Base-by-base conservation (phyloP, 2,329 filamentous ascomycete genomes). In the Talaromyces sp. region DNA sequence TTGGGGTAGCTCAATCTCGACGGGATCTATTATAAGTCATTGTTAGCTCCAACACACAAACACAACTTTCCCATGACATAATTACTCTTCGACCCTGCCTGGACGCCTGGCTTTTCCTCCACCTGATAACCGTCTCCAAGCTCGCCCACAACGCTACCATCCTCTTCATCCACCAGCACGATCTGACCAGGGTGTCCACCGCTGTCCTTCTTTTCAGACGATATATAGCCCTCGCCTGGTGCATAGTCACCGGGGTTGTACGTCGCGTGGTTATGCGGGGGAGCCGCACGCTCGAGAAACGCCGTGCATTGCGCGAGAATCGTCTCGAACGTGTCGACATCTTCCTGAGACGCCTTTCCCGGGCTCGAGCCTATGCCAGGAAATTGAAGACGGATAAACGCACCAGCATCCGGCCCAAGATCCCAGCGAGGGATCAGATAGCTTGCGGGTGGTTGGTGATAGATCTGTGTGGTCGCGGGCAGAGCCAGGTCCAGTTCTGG, bases 341-440 rank as follows among this genome's bases (percentile, higher is more conserved):
- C 93, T 73, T 98, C 93, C 74, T 97, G 92, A 1, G 90, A 84
- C 27, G 90, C 88, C 35, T 84, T 81, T 35, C 72, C 73, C 9
- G 80, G 73, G 0, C 90, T 87, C 62, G 81, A 86, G 21, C 90
- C 90, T 26, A 89, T 79, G 2, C 82, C 73, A 0, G 93, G 93
- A 67, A 99, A 98, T 72, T 97, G 89, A 71, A 99, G 91, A 59
- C 92, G 85, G 21, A 93, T 97, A 72, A 98, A 98, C 19, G 92
- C 91, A 62, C 92, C 93, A 65, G 88, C 89, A 60, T 95, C 90
- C 1, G 89, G 90, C 4, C 91, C 93, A 17, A 97, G 80, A 70
- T 98, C 93, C 92, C 93, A 97, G 66, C 93, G 87, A 17, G 95
- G 95, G 64, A 99, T 96, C 53, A 98, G 82, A 72, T 98, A 98